A percentile compares a stretch with the other conserved stretches of the same genome.
phyloP scores from a whole-genome alignment of 306 rosid genomes.

The Trifolium fragiferum region DNA sequence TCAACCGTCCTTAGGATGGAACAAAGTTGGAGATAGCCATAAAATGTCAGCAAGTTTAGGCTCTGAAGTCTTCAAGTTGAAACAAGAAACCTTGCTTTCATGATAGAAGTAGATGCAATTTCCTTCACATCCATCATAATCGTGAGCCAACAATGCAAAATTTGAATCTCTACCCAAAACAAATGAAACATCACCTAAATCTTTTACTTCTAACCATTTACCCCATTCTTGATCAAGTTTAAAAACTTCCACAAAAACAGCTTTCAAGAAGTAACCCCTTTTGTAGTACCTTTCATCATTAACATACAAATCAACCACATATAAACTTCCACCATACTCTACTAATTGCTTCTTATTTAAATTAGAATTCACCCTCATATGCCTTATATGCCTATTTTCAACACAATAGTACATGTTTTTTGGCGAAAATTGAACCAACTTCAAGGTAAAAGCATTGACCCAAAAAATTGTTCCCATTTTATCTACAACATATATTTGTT shows the following conservation, averaged over 20 bases:
- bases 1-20: neutral
- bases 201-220: neutral
- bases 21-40: neutral
- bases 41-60: neutral
- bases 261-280: neutral
- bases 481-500: constrained; percentile 44
- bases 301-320: constrained; percentile 45
- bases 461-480: constrained; percentile 43
- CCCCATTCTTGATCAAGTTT: neutral
- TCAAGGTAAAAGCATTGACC: constrained; percentile 33
- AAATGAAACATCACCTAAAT: neutral
- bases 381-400: neutral
- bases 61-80: neutral
- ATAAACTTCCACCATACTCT: constrained; percentile 50
- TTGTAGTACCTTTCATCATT: neutral
- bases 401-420: neutral
- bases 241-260: constrained; percentile 14
- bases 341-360: constrained; percentile 45
- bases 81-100: neutral
- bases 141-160: neutral
- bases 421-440: constrained; percentile 47
- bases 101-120: constrained; percentile 43
- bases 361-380: constrained; percentile 8
- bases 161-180: neutral
- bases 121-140: constrained; percentile 29